These are phyloP conservation scores for Tylopilus vinaceipallidus DNA, from an alignment of 768 basidiomycete genomes.

Conservation along the genomic window DNA sequence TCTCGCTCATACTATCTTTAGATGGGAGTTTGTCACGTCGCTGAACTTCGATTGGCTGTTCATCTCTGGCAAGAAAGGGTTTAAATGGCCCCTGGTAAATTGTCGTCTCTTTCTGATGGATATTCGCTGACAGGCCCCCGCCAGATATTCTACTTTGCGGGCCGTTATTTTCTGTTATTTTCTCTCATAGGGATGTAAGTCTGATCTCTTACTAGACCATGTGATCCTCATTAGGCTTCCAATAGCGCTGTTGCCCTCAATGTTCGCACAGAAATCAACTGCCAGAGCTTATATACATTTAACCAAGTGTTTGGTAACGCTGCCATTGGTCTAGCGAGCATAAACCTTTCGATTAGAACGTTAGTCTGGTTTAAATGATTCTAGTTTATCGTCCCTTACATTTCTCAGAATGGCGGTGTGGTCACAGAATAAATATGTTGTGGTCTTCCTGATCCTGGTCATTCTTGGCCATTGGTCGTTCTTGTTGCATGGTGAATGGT, in stretches of 20 bases:
- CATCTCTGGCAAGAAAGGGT: slow-evolving; percentile 51
- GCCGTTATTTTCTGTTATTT: slow-evolving; percentile 63
- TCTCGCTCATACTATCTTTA: slow-evolving; percentile 22
- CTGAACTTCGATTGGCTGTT: slow-evolving; percentile 65
- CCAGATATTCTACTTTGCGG: slow-evolving; percentile 67
- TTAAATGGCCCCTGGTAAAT: slow-evolving; percentile 66
- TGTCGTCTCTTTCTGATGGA: background rate
- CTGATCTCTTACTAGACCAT: background rate
- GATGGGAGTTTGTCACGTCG: slow-evolving; percentile 68
- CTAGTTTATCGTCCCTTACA: background rate
- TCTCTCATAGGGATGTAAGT: slow-evolving; percentile 70
- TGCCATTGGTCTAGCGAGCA: slow-evolving; percentile 65
- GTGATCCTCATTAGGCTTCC: background rate
- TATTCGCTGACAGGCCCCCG: background rate
- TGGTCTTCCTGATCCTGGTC: slow-evolving; percentile 48
- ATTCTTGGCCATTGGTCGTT: slow-evolving; percentile 74
- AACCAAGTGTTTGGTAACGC: slow-evolving; percentile 65
- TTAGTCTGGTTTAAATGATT: slow-evolving; percentile 32
- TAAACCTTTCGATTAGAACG: slow-evolving; percentile 71
- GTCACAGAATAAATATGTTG: slow-evolving; percentile 55
- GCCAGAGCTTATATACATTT: slow-evolving; percentile 68
- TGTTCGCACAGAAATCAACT: slow-evolving; percentile 57
- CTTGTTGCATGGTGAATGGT: slow-evolving; percentile 54
- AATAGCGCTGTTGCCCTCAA: slow-evolving; percentile 56
- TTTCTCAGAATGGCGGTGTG: slow-evolving; percentile 63